phyloP scores from a whole-genome alignment of 805 yeast genomes.

The Torulaspora maleeae region DNA sequence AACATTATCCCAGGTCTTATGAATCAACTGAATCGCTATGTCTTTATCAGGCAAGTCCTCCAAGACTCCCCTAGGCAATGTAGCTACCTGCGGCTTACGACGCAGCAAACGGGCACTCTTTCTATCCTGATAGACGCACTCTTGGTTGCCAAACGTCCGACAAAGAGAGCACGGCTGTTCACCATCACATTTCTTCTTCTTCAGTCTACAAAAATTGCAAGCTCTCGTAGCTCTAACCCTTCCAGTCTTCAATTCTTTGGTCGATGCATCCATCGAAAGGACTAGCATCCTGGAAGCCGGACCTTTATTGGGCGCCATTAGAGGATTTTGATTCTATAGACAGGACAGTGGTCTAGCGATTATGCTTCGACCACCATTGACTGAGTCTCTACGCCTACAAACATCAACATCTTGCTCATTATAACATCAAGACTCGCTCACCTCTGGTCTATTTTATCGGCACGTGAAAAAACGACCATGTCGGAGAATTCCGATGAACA shows the following conservation, averaged over 20 bases:
- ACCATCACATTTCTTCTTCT: conserved; percentile 78
- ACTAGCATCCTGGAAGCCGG: conserved; percentile 23
- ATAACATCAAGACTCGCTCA: too few relatives aligned
- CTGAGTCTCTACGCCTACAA: not conserved
- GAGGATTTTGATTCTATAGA: too few relatives aligned
- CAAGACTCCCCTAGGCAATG: not conserved
- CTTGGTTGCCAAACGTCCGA: conserved; percentile 4
- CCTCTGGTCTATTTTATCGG: too few relatives aligned
- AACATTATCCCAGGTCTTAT: conserved; percentile 78
- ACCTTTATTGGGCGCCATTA: conserved; percentile 1
- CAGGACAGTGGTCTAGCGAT: not conserved
- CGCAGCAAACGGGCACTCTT: not conserved
- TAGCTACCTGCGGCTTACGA: conserved; percentile 1
- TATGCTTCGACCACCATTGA: not conserved
- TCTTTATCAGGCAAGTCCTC: conserved; percentile 61
- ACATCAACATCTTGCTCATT: too few relatives aligned
- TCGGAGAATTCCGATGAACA: too few relatives aligned
- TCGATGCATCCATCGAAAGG: conserved; percentile 23
- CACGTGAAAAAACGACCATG: too few relatives aligned
- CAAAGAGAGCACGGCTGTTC: conserved; percentile 66
- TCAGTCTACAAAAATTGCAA: conserved; percentile 69
- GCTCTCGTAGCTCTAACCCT: conserved; percentile 68
- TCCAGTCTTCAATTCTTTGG: conserved; percentile 37
- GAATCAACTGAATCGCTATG: conserved; percentile 63
- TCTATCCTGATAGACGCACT: conserved; percentile 9